These are phyloP conservation scores for Rhynchospora pubera DNA, from an alignment of 176 grass and related monocot species.

Conservation along the genomic window DNA sequence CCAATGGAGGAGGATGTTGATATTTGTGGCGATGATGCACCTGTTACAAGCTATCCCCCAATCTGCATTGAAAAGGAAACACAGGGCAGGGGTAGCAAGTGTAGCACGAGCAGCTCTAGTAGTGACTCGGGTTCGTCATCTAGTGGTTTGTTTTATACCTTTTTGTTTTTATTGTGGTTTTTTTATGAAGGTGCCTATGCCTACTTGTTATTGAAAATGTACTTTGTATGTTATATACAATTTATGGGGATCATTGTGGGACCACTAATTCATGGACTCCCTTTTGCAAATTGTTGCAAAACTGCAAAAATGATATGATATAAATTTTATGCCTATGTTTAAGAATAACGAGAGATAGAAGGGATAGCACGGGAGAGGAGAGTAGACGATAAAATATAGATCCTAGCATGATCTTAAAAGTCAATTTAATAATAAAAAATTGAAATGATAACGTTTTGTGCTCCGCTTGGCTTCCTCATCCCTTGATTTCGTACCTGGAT, in stretches of 20 bases:
- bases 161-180: constrained; percentile 2
- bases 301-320: not conserved
- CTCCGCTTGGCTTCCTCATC: too few species aligned
- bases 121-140: constrained; percentile 79
- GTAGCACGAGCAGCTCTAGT: constrained; percentile 66
- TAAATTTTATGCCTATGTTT: too few species aligned
- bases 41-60: constrained; percentile 30
- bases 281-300: not conserved
- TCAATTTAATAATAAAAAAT: too few species aligned
- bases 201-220: not conserved
- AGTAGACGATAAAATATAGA: too few species aligned
- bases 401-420: too few species aligned
- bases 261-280: not conserved
- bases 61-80: constrained; percentile 68
- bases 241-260: not conserved
- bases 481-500: too few species aligned
- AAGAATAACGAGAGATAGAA: too few species aligned
- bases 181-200: not conserved
- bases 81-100: constrained; percentile 40
- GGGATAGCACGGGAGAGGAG: too few species aligned
- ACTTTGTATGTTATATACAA: not conserved
- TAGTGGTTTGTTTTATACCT: constrained; percentile 51
- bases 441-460: too few species aligned
- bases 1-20: constrained; percentile 90
- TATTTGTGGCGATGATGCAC: constrained; percentile 78